Evolutionary conservation across 164 flowering plant genomes (phyloP).

Genomic region (Cinnamomum chago): DNA sequence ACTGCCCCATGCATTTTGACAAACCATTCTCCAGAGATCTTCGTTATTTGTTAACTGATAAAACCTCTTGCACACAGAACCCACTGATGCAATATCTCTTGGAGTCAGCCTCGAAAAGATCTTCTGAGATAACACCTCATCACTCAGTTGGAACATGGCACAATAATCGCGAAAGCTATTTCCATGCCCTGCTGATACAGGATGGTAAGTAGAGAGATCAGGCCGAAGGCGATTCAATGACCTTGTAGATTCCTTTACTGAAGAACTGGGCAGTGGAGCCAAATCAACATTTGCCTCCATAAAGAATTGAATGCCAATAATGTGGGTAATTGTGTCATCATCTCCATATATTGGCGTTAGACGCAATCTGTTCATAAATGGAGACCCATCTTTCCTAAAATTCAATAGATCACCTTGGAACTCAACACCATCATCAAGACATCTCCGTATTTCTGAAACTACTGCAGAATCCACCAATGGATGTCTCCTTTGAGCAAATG

Average conservation of each 20-base stretch:
- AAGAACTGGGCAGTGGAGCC: slow-evolving; percentile 60
- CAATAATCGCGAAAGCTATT: slow-evolving; percentile 55
- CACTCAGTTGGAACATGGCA: slow-evolving; percentile 73
- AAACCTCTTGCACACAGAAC: slow-evolving; percentile 67
- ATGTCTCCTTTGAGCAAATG: slow-evolving; percentile 92
- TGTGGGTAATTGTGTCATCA: slow-evolving; percentile 74
- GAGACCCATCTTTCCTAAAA: slow-evolving; percentile 90
- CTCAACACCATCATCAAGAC: slow-evolving; percentile 77
- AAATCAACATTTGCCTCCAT: slow-evolving; percentile 73
- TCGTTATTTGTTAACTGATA: slow-evolving; percentile 73
- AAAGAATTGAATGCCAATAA: slow-evolving; percentile 87
- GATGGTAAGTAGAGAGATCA: slow-evolving; percentile 33
- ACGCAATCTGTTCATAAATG: slow-evolving; percentile 75
- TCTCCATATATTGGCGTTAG: slow-evolving; percentile 86
- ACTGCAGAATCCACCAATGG: slow-evolving; percentile 76
- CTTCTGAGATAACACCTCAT: slow-evolving; percentile 69
- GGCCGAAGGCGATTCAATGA: slow-evolving; percentile 45
- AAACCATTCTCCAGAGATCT: slow-evolving; percentile 92
- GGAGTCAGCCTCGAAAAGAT: slow-evolving; percentile 74
- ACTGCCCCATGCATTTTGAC: slow-evolving; percentile 94
- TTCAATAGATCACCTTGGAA: slow-evolving; percentile 85
- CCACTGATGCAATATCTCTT: slow-evolving; percentile 86
- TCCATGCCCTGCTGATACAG: slow-evolving; percentile 40
- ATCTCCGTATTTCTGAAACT: slow-evolving; percentile 74
- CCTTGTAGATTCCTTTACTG: slow-evolving; percentile 43